phyloP scores from a whole-genome alignment of 2,329 filamentous ascomycete species.

The Aspergillus neotritici region DNA sequence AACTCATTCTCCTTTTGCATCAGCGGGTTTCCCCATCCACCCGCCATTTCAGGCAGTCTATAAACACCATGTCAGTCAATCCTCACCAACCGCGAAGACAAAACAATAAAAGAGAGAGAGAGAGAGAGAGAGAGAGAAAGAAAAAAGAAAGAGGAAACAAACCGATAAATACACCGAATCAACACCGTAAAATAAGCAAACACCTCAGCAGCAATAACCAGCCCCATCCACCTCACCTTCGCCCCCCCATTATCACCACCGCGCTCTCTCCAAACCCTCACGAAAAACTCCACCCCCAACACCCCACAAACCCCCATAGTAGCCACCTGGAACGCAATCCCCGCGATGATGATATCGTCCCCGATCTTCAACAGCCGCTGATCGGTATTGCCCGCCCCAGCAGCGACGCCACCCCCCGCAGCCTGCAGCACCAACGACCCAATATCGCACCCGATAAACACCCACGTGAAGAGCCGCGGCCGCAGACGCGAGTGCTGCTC shows the following conservation, averaged over 20 bases:
- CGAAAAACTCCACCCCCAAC: slow-evolving; percentile 43
- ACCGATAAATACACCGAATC: slow-evolving; percentile 43
- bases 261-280: slow-evolving; percentile 25
- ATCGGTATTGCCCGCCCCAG: slow-evolving; percentile 41
- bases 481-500: slow-evolving; percentile 43
- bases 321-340: slow-evolving; percentile 53
- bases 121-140: background rate
- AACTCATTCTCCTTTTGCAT: slow-evolving; percentile 47
- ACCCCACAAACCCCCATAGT: slow-evolving; percentile 40
- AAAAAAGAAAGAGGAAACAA: slow-evolving; percentile 7
- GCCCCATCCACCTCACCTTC: slow-evolving; percentile 17
- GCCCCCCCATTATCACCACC: slow-evolving; percentile 22
- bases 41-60: slow-evolving; percentile 47
- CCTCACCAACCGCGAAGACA: background rate
- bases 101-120: background rate
- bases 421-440: slow-evolving; percentile 56
- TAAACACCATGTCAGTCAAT: slow-evolving; percentile 2
- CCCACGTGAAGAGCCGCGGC: slow-evolving; percentile 50
- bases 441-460: slow-evolving; percentile 57
- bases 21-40: slow-evolving; percentile 44
- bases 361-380: slow-evolving; percentile 41
- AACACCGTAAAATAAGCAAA: slow-evolving; percentile 38
- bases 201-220: slow-evolving; percentile 24
- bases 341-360: slow-evolving; percentile 54
- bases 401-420: slow-evolving; percentile 53